These are phyloP conservation scores for Rhizopogon vesiculosus DNA, from an alignment of 768 basidiomycete genomes.

Conservation along the genomic window DNA sequence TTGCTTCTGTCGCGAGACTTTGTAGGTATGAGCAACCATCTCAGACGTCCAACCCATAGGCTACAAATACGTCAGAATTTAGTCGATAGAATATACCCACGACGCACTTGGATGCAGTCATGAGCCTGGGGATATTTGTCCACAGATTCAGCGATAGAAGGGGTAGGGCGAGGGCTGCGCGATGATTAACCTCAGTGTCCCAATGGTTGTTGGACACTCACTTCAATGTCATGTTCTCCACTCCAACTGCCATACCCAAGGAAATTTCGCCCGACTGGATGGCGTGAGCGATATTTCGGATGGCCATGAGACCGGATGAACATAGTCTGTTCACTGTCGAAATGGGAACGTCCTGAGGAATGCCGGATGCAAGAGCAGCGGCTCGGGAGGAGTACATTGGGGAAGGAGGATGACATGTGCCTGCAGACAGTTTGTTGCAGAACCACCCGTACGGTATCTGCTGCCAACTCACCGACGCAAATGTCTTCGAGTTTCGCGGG, in stretches of 20 bases:
- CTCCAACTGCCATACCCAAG: conserved; percentile 80
- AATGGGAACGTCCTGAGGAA: conserved; percentile 83
- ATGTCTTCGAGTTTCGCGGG: conserved; percentile 77
- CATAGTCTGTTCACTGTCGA: conserved; percentile 92
- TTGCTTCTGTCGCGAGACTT: conserved; percentile 76
- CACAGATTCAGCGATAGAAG: conserved; percentile 56
- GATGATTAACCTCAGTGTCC: neutral
- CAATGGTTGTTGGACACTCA: conserved; percentile 24
- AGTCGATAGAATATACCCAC: neutral
- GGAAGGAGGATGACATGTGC: conserved; percentile 80
- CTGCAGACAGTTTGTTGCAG: conserved; percentile 29
- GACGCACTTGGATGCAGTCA: conserved; percentile 66
- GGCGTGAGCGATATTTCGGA: conserved; percentile 83
- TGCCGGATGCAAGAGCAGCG: conserved; percentile 83
- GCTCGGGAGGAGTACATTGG: conserved; percentile 81
- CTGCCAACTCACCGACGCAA: conserved; percentile 58
- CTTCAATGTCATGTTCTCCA: conserved; percentile 84
- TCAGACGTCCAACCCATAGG: conserved; percentile 97
- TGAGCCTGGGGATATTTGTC: conserved; percentile 57
- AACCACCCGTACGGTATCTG: neutral
- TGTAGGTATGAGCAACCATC: conserved; percentile 78
- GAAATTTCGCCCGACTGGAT: conserved; percentile 81
- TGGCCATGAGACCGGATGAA: conserved; percentile 92
- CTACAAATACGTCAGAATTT: conserved; percentile 29
- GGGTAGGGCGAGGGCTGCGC: conserved; percentile 67